Evolutionary conservation across 805 yeast species (phyloP), one percentile per base, ranked within the genome.

Genomic region (Kregervanrija delftensis): DNA sequence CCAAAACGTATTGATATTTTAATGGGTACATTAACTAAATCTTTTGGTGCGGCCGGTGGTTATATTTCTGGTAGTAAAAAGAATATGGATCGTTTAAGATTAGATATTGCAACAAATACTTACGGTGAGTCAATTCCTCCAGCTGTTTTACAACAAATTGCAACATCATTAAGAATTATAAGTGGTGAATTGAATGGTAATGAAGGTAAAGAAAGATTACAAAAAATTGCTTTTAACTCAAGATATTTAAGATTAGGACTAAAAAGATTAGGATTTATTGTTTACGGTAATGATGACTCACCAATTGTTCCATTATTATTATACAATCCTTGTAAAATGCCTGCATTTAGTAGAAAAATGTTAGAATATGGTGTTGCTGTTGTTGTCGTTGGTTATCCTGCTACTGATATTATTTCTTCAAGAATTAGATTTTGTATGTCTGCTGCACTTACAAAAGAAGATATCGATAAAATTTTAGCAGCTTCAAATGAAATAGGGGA

Each of bases 1-100:
- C 91, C 98, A 35, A 61, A 67, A 11, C 77, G 77, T 37, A 72
- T 93, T 46, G 99, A 93, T 66, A 69, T 93, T 50, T 67, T 93
- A 53, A 93, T 93, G 99, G 99, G 99, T 41, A 93, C 99, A 8
- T 77, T 93, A 46, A 95, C 99, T 42, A 93, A 93, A 67, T 87
- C 96, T 1, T 93, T 93, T 64, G 99, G 99, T 62, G 98, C 99
- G 13, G 88, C 98, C 36, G 99, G 99, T 59, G 99, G 99, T 39
- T 93, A 93, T 62, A 70, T 93, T 51, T 91, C 96, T n/a, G 95
- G 84, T 39, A 73, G 73, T 50, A 74, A 79, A 58, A 67, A 65
- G 40, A 66, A 87, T 31, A 83, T 91, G 41, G 90, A 88, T 56
- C 76, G 82, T 56, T 69, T 93, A 49, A 79, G 90, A 65, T 55